These are phyloP conservation scores for Brassica hybrid DNA, from an alignment of 441 rosid genomes.

Conservation along the genomic window DNA sequence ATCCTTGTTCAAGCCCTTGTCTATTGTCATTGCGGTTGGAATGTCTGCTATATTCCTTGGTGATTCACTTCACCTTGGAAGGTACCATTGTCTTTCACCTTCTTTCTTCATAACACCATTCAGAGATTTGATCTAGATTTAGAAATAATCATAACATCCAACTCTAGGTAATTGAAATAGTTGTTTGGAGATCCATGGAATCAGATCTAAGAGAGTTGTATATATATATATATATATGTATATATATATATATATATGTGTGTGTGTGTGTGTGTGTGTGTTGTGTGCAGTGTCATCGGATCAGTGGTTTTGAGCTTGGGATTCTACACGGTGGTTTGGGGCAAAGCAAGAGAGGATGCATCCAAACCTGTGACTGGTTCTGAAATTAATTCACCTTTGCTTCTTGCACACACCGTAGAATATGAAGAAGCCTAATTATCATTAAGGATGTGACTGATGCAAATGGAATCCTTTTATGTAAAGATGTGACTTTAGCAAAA, in stretches of 20 bases:
- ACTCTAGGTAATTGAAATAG: background rate
- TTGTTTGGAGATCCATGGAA: background rate
- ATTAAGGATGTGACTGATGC: background rate
- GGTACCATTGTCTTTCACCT: slow-evolving; percentile 40
- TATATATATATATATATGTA: no score
- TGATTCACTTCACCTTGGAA: slow-evolving; percentile 53
- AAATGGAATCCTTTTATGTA: background rate
- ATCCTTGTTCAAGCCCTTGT: slow-evolving; percentile 59
- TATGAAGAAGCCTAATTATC: slow-evolving; percentile 5
- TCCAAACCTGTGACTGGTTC: background rate
- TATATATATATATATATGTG: no score
- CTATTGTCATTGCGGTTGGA: slow-evolving; percentile 49
- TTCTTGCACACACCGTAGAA: background rate
- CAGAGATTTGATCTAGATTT: background rate
- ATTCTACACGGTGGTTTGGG: slow-evolving; percentile 40
- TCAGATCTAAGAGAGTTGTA: background rate
- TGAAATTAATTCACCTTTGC: background rate
- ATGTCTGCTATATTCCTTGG: slow-evolving; percentile 53
- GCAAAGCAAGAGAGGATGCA: slow-evolving; percentile 40
- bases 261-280: no score
- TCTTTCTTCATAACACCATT: background rate
- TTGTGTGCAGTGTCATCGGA: slow-evolving; percentile 34
- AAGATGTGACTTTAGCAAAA: background rate
- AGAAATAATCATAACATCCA: background rate
- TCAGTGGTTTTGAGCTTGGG: slow-evolving; percentile 36